Percentiles rank a stretch among this genome's conserved stretches.
Evolutionary conservation across 306 rosid genomes (phyloP).

Genomic region (Citrullus colocynthis): DNA sequence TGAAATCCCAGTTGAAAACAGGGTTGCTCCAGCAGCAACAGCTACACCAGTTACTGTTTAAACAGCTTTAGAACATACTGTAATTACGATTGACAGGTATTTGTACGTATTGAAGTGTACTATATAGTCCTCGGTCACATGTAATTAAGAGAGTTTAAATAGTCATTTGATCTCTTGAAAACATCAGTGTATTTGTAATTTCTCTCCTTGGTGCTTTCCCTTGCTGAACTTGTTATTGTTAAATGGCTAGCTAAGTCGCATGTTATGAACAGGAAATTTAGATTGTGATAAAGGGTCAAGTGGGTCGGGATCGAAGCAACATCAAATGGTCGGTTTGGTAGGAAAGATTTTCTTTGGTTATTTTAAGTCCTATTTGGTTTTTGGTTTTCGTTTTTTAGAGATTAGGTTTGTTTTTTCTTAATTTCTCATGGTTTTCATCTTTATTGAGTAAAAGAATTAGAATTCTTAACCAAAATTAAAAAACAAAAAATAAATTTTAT

Average conservation of each 20-base stretch:
- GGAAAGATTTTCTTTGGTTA: too few relatives aligned
- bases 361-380: too few relatives aligned
- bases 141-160: neutral
- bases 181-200: neutral
- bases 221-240: neutral
- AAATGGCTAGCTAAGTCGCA: neutral
- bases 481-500: too few relatives aligned
- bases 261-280: too few relatives aligned
- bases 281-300: too few relatives aligned
- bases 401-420: too few relatives aligned
- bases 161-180: neutral
- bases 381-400: too few relatives aligned
- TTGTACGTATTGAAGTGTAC: slow-evolving; percentile 2
- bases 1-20: slow-evolving; percentile 78
- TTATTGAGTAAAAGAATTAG: too few relatives aligned
- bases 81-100: slow-evolving; percentile 3
- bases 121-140: slow-evolving; percentile 2
- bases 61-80: slow-evolving; percentile 13
- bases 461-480: too few relatives aligned
- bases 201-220: neutral
- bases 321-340: too few relatives aligned
- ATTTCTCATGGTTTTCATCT: too few relatives aligned
- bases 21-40: slow-evolving; percentile 54
- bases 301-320: too few relatives aligned
- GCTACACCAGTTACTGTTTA: slow-evolving; percentile 56